Conservation (phyloP, 2,329 filamentous ascomycete genomes). For the Colletotrichum siamense region DNA sequence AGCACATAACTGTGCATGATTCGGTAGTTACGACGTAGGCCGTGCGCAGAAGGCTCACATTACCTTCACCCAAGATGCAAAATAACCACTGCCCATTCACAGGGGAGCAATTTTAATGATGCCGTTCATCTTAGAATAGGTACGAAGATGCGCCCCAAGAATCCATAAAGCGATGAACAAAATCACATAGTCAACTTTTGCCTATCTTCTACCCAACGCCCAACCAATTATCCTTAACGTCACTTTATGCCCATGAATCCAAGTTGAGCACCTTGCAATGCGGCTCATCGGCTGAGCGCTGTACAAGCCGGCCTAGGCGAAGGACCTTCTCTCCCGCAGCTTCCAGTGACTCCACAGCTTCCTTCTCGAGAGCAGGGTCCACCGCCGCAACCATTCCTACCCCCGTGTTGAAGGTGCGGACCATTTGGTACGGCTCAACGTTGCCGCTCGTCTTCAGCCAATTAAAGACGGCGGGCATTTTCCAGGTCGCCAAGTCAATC, state of each 20-base stretch:
- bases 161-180: not conserved
- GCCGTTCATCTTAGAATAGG: not conserved
- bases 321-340: constrained; percentile 78
- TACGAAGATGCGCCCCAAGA: not conserved
- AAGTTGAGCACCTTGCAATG: constrained; percentile 64
- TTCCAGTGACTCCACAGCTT: constrained; percentile 65
- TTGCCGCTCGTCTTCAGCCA: constrained; percentile 83
- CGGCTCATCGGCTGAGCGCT: constrained; percentile 53
- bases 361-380: constrained; percentile 64
- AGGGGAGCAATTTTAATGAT: not conserved
- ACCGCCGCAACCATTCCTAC: constrained; percentile 94
- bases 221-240: not conserved
- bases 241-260: constrained; percentile 39
- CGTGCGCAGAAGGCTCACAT: not conserved
- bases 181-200: not conserved
- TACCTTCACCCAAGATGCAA: not conserved
- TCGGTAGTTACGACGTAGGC: not conserved
- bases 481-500: constrained; percentile 79
- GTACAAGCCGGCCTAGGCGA: constrained; percentile 74
- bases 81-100: not conserved
- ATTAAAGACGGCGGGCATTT: constrained; percentile 78
- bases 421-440: constrained; percentile 81
- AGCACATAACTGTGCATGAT: not conserved
- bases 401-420: constrained; percentile 91
- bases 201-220: constrained; percentile 3